Conservation (phyloP, 164 flowering plant genomes). For the Paratinospora sagittata region DNA sequence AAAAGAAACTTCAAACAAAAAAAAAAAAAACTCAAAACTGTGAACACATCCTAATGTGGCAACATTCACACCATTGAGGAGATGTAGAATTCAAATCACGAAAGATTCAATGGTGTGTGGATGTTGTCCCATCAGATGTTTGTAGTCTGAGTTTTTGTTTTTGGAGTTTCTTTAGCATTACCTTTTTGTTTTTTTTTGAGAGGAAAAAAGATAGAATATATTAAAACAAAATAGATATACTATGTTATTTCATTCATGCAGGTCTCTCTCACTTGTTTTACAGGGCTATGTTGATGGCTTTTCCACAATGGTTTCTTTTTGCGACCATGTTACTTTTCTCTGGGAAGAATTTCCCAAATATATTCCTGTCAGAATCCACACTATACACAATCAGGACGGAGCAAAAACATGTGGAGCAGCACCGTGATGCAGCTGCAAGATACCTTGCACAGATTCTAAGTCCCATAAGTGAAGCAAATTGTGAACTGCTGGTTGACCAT, state of each 20-base stretch:
- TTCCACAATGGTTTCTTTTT: slow-evolving; percentile 70
- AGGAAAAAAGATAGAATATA: no score
- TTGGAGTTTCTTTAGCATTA: no score
- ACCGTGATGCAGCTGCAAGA: slow-evolving; percentile 43
- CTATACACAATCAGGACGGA: slow-evolving; percentile 10
- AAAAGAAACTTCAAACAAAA: background rate
- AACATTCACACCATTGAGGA: no score
- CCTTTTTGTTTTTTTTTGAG: no score
- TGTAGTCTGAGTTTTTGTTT: no score
- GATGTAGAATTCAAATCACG: no score
- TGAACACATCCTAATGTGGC: no score
- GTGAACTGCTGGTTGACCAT: slow-evolving; percentile 30
- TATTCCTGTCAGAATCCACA: slow-evolving; percentile 14
- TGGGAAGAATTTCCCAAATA: slow-evolving; percentile 17
- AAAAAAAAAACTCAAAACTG: background rate
- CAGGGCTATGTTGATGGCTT: slow-evolving; percentile 72
- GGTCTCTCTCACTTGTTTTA: slow-evolving; percentile 10
- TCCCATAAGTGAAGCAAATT: slow-evolving; percentile 36
- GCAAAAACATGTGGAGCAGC: slow-evolving; percentile 10
- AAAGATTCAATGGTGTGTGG: no score
- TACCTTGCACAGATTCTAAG: slow-evolving; percentile 62
- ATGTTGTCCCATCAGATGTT: no score
- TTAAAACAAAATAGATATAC: no score
- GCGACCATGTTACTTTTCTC: slow-evolving; percentile 51
- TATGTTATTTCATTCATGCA: background rate